Percentiles rank a stretch among this genome's conserved stretches.
These are phyloP conservation scores for Tolypocladium amazonense DNA, from an alignment of 2,329 filamentous ascomycete genomes.

Conservation along the genomic window DNA sequence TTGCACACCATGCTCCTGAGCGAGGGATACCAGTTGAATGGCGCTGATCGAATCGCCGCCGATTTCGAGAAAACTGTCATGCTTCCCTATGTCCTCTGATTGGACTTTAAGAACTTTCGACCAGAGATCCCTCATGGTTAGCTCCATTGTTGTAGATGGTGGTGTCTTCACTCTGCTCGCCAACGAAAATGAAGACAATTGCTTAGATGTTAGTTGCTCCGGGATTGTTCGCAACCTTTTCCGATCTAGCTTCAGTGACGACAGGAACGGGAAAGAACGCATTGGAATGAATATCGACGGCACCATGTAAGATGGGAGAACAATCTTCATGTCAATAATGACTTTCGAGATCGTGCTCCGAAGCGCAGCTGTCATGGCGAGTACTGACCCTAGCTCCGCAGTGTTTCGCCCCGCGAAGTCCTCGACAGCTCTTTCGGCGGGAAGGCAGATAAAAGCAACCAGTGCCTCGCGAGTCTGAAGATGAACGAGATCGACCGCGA, in stretches of 20 bases:
- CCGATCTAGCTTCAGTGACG: slow-evolving; percentile 8
- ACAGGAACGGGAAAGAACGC: slow-evolving; percentile 5
- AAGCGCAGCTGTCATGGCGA: not conserved
- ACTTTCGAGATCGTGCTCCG: not conserved
- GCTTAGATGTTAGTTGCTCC: not conserved
- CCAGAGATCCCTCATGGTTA: not conserved
- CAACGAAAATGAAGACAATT: not conserved
- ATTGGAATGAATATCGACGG: not conserved
- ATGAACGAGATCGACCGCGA: not conserved
- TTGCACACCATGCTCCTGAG: not conserved
- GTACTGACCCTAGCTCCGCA: not conserved
- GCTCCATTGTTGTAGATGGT: not conserved
- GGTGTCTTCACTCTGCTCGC: not conserved
- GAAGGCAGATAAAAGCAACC: not conserved
- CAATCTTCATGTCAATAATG: not conserved
- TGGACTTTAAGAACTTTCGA: slow-evolving; percentile 1
- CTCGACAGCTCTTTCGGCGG: not conserved
- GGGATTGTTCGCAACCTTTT: not conserved
- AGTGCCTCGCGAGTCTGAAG: not conserved
- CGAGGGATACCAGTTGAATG: not conserved
- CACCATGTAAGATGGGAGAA: slow-evolving; percentile 1
- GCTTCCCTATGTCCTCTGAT: not conserved
- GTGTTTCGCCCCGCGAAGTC: not conserved
- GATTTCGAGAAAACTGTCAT: not conserved
- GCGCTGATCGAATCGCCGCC: slow-evolving; percentile 9